A percentile compares a stretch with the other conserved stretches of the same genome.
Conservation (phyloP, 306 rosid genomes). For the Cucurbita pepo region DNA sequence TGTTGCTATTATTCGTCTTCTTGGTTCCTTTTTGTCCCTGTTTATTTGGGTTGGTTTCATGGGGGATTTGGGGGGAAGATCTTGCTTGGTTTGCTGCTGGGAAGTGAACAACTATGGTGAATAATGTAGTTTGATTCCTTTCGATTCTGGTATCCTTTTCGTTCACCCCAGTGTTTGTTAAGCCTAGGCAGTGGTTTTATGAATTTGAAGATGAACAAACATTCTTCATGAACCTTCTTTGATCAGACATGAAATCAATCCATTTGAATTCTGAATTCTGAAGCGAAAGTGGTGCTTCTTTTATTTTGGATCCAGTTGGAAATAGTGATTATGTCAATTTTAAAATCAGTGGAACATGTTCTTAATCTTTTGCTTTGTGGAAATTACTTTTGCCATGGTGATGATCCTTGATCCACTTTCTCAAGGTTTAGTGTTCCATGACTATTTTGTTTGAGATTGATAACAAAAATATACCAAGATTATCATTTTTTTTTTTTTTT, state of each 20-base stretch:
- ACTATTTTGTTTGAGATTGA: too few relatives aligned
- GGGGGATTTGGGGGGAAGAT: background rate
- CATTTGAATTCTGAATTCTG: background rate
- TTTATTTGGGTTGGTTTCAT: background rate
- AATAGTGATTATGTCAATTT: too few relatives aligned
- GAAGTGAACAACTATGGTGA: background rate
- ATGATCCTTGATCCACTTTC: too few relatives aligned
- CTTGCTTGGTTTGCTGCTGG: background rate
- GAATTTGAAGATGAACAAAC: background rate
- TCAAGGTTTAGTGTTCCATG: too few relatives aligned
- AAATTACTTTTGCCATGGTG: too few relatives aligned
- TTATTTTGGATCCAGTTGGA: background rate
- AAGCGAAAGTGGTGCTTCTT: background rate
- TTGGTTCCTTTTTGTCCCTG: background rate
- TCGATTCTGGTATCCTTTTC: background rate
- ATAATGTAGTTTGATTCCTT: constrained; percentile 2
- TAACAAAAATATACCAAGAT: too few relatives aligned
- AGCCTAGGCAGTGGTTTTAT: background rate
- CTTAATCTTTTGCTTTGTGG: too few relatives aligned
- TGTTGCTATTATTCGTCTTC: background rate
- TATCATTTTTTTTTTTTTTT: too few relatives aligned
- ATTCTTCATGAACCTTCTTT: background rate
- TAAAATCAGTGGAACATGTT: too few relatives aligned
- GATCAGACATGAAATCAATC: background rate
- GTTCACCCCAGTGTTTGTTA: background rate